Conservation (phyloP, 176 grass and related monocot genomes). For the Hordeum vulgare region MorexV3_pseudomolecules_assembly NC_058524.1:463339512-463340011, state of each 20-base stretch:
- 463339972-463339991: neutral
- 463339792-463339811: neutral
- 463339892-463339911: neutral
- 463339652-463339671: no score
- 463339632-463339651: no score
- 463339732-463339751: neutral
- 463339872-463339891: neutral
- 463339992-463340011: neutral
- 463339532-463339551: neutral
- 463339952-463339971: neutral
- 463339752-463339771: neutral
- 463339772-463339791: neutral
- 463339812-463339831: neutral
- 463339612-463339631: neutral
- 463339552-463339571: no score
- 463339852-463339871: neutral
- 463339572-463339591: neutral
- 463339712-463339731: neutral
- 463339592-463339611: neutral
- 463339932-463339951: neutral
- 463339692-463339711: neutral
- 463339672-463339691: no score
- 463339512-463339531: neutral
- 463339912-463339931: neutral
- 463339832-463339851: neutral